These are phyloP conservation scores for Triticum dicoccoides DNA, from an alignment of 176 grass and related monocot genomes.

Conservation along the genomic window DNA sequence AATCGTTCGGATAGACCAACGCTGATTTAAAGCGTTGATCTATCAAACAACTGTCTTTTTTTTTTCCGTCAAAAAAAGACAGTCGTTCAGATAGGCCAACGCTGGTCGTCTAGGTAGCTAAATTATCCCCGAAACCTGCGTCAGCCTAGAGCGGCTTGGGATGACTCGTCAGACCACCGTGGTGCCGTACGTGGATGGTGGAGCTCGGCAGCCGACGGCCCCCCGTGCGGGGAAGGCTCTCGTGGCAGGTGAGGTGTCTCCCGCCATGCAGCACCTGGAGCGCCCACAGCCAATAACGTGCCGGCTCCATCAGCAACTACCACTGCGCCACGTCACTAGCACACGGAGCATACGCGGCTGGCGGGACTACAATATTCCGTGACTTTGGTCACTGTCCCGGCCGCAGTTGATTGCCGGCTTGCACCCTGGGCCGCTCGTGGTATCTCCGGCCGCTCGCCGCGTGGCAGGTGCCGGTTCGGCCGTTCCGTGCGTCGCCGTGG, in stretches of 20 bases:
- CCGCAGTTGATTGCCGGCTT: conserved; percentile 20
- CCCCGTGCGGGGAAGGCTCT: conserved; percentile 29
- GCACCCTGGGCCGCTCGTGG: neutral
- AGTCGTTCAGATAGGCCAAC: neutral
- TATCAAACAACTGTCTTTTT: no score
- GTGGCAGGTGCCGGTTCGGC: neutral
- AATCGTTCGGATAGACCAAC: neutral
- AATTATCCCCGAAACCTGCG: neutral
- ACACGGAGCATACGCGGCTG: neutral
- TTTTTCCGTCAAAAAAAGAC: no score
- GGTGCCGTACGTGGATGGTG: neutral
- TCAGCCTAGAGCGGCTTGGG: neutral
- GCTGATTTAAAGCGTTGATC: no score
- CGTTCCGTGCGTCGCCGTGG: neutral
- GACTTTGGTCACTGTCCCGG: conserved; percentile 16
- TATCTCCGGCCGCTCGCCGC: neutral
- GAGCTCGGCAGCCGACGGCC: conserved; percentile 4
- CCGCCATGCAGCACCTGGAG: conserved; percentile 29
- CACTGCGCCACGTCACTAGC: neutral
- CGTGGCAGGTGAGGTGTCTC: conserved; percentile 39
- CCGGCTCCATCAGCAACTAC: neutral
- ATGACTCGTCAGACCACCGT: neutral
- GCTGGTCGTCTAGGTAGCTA: neutral
- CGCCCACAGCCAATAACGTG: conserved; percentile 27
- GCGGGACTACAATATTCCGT: neutral